Percentiles rank a stretch among this genome's conserved stretches.
These are phyloP conservation scores for Ostreobium quekettii DNA, from an alignment of 139 green algal species.

Conservation along the genomic window DNA sequence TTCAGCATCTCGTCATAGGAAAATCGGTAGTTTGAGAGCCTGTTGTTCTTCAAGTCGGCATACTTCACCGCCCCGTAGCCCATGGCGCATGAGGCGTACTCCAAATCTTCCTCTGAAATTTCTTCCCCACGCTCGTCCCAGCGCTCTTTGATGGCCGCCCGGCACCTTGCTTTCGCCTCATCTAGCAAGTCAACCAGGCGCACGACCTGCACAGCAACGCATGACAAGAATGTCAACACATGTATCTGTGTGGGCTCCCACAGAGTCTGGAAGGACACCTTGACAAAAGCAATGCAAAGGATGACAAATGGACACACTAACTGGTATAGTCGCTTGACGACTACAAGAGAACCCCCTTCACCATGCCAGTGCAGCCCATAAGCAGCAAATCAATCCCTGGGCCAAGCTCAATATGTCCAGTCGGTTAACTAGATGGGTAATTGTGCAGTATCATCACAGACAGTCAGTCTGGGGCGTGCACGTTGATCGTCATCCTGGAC, in stretches of 20 bases:
- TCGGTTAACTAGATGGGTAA: too few relatives aligned
- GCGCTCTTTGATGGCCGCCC: conserved; percentile 50
- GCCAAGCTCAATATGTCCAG: too few relatives aligned
- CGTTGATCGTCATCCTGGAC: too few relatives aligned
- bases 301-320: conserved; percentile 4
- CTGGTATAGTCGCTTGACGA: too few relatives aligned
- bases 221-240: too few relatives aligned
- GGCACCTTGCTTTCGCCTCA: conserved; percentile 72
- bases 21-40: conserved; percentile 94
- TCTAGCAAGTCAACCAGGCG: conserved; percentile 91
- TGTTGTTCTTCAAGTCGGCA: conserved; percentile 91
- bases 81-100: conserved; percentile 59
- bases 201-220: conserved; percentile 59
- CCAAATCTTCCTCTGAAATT: conserved; percentile 55
- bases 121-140: conserved; percentile 31
- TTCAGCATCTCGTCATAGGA: conserved; percentile 93
- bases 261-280: too few relatives aligned
- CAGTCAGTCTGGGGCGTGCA: too few relatives aligned
- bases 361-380: too few relatives aligned
- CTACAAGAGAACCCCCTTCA: too few relatives aligned
- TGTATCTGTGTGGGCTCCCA: too few relatives aligned
- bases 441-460: too few relatives aligned
- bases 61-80: conserved; percentile 98
- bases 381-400: too few relatives aligned
- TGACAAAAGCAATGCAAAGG: not conserved